phyloP scores from a whole-genome alignment of 2,329 filamentous ascomycete genomes.

The Eutypella sp. region DNA sequence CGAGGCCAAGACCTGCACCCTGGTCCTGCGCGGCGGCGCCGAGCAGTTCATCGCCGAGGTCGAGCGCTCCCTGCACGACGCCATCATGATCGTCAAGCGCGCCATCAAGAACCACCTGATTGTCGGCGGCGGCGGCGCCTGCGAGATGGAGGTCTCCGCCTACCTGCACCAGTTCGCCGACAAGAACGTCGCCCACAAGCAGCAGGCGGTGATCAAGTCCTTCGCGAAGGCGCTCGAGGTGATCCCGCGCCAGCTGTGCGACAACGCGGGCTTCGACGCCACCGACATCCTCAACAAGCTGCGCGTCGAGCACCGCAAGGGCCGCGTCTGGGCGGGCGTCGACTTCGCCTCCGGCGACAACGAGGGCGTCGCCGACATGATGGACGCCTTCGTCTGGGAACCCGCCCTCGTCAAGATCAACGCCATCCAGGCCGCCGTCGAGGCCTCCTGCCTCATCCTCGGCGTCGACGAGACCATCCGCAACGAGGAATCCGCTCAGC shows the following conservation, averaged over 20 bases:
- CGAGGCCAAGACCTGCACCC: conserved; percentile 91
- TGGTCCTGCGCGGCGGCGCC: conserved; percentile 89
- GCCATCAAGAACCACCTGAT: conserved; percentile 92
- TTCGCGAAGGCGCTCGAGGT: conserved; percentile 97
- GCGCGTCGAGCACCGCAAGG: conserved; percentile 92
- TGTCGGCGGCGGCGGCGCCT: conserved; percentile 89
- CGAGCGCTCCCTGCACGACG: conserved; percentile 94
- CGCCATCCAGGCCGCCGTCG: conserved; percentile 90
- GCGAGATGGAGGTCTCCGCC: conserved; percentile 93
- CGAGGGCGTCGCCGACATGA: conserved; percentile 90
- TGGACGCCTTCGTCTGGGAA: conserved; percentile 96
- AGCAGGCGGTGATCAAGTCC: conserved; percentile 95
- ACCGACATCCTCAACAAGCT: conserved; percentile 97
- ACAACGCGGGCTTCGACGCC: conserved; percentile 97
- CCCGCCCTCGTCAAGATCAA: conserved; percentile 95
- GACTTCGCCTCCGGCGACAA: conserved; percentile 92
- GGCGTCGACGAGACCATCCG: conserved; percentile 97
- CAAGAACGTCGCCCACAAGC: conserved; percentile 88
- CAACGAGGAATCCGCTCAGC: conserved; percentile 87
- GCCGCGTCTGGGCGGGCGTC: conserved; percentile 89
- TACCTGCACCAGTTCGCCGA: conserved; percentile 92
- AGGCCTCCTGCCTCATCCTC: conserved; percentile 91
- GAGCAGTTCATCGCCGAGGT: conserved; percentile 99
- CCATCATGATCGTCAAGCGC: conserved; percentile 99
- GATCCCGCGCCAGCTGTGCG: conserved; percentile 93